phyloP scores from a whole-genome alignment of 2,329 filamentous ascomycete species.

The Mycosphaerella arachidis region DNA sequence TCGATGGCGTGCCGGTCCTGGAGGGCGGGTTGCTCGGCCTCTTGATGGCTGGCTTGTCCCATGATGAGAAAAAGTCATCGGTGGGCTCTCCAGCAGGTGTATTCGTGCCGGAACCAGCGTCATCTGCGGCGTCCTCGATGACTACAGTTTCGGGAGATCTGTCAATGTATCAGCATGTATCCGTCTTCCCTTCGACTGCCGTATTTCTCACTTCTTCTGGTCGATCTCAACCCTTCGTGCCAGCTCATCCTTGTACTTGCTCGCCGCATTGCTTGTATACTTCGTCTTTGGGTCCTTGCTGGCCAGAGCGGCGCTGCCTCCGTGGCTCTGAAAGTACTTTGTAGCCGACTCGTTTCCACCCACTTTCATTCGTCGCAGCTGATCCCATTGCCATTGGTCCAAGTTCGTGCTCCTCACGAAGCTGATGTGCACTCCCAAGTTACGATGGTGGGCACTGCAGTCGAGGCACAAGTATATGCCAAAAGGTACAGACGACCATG shows the following conservation, averaged over 20 bases:
- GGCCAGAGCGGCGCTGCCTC: conserved; percentile 84
- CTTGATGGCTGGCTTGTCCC: conserved; percentile 98
- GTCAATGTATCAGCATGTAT: conserved; percentile 27
- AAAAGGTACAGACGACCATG: conserved; percentile 87
- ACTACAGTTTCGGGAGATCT: conserved; percentile 83
- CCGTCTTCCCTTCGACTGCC: not conserved
- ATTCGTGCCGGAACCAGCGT: conserved; percentile 55
- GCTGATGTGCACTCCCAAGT: conserved; percentile 96
- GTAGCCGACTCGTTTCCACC: conserved; percentile 97
- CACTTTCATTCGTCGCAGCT: conserved; percentile 95
- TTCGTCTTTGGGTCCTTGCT: conserved; percentile 97
- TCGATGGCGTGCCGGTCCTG: conserved; percentile 76
- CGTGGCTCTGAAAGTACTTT: conserved; percentile 96
- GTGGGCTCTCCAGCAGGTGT: conserved; percentile 77
- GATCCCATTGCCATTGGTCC: conserved; percentile 98
- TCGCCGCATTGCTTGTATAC: conserved; percentile 88
- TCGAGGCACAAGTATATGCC: conserved; percentile 98
- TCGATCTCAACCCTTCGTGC: conserved; percentile 80
- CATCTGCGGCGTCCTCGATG: conserved; percentile 63
- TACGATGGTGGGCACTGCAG: conserved; percentile 94
- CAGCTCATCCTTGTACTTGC: conserved; percentile 96
- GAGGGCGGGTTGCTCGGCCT: conserved; percentile 90
- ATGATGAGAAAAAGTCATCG: conserved; percentile 98
- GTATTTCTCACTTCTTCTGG: conserved; percentile 66
- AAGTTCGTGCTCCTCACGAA: conserved; percentile 98